phyloP scores from a whole-genome alignment of 176 grass and related monocot species.

The Oryza punctata region DNA sequence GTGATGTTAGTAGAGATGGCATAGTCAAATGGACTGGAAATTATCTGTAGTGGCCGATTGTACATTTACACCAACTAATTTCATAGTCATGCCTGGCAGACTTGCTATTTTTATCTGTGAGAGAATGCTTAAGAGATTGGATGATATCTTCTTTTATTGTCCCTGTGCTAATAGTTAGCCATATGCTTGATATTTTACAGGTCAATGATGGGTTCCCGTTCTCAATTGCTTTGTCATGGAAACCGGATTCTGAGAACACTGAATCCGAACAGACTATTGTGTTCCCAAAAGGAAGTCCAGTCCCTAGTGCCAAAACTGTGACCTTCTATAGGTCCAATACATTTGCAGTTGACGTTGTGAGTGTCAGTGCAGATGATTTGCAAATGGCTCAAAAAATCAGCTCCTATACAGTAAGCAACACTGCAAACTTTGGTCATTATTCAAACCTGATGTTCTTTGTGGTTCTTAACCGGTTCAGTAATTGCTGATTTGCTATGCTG shows the following conservation, averaged over 20 bases:
- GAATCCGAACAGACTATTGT: slow-evolving; percentile 53
- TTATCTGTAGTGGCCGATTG: too few relatives aligned
- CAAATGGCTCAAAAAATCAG: slow-evolving; percentile 60
- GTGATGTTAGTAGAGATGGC: not conserved
- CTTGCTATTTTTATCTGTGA: not conserved
- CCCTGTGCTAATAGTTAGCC: too few relatives aligned
- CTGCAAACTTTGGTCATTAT: not conserved
- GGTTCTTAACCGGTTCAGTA: not conserved
- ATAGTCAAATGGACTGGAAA: not conserved
- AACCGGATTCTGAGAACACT: slow-evolving; percentile 53
- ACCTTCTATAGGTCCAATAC: slow-evolving; percentile 63
- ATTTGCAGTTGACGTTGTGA: slow-evolving; percentile 68
- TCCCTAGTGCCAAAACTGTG: slow-evolving; percentile 69
- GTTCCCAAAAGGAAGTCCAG: slow-evolving; percentile 65
- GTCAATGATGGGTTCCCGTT: slow-evolving; percentile 85
- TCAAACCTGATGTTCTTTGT: slow-evolving; percentile 16
- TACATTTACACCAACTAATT: not conserved
- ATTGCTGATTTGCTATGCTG: slow-evolving; percentile 9
- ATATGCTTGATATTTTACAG: slow-evolving; percentile 38
- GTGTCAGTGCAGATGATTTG: slow-evolving; percentile 25
- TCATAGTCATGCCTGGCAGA: not conserved
- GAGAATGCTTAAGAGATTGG: too few relatives aligned
- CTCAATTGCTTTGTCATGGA: slow-evolving; percentile 77
- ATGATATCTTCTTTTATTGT: not conserved
- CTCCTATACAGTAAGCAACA: slow-evolving; percentile 62